Evolutionary conservation across 2,329 filamentous ascomycete species (phyloP), one percentile per base, ranked within the genome.

Genomic region (Pleurostoma richardsiae): DNA sequence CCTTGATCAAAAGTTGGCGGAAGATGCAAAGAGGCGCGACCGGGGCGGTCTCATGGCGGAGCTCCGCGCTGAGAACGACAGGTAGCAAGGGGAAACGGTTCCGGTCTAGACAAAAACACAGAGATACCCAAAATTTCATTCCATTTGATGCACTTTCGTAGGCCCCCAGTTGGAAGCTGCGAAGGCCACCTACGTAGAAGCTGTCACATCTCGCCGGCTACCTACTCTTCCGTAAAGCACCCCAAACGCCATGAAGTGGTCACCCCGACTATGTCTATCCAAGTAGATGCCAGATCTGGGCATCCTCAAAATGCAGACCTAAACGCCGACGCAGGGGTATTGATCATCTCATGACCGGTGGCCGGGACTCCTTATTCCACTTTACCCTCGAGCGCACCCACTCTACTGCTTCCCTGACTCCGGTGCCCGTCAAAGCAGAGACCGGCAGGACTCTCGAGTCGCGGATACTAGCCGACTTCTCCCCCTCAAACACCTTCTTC

Each of bases 351-450:
- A 96, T 96, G 44, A 95, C 84, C 2, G 94, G 94, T 52, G 92
- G 91, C 51, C 94, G 78, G 4, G 83, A 85, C 67, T 96, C 92
- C 70, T 94, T 96, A 65, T 97, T 97, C 90, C 94, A 97, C 67
- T 89, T 90, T 29, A 97, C 90, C 51, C 94, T 77, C 55, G 85
- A 92, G 62, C 89, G 83, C 49, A 99, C 74, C 94, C 94, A 99
- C 61, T 97, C 94, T n/a, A 99, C 87, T 1, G 94, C 92, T 71
- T 97, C 94, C 59, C 82, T 83, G 3, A 99, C 94, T 3, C 94
- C 94, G 0, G 85, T 86, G 4, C 83, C 88, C 5, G 86, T 92
- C 61, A 99, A 70, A n/a, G 94, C 94, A 63, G 88, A 95, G 52
- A 96, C 83, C 5, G 94, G 90, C 61, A 99, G 67, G 11, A 97